Conservation (phyloP, 768 basidiomycete species). For the Tricholoma matsutake region DNA sequence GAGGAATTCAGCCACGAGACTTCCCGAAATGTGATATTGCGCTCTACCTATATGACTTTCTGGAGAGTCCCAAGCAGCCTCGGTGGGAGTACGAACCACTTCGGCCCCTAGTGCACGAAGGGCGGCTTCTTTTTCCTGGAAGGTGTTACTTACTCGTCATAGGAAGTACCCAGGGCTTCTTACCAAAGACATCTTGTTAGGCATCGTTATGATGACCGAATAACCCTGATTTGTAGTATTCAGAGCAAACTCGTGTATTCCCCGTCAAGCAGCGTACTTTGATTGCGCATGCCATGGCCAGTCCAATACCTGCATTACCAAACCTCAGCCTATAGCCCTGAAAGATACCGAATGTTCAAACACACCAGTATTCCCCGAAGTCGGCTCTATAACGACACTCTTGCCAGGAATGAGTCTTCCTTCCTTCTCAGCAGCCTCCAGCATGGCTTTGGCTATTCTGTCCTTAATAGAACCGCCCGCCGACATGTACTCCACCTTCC, state of each 20-base stretch:
- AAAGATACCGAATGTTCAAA: slow-evolving; percentile 2
- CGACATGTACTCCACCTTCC: slow-evolving; percentile 86
- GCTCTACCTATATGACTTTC: slow-evolving; percentile 89
- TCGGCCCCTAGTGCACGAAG: slow-evolving; percentile 91
- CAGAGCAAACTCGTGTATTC: slow-evolving; percentile 41
- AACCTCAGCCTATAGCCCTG: background rate
- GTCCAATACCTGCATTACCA: slow-evolving; percentile 68
- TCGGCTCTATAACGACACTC: slow-evolving; percentile 93
- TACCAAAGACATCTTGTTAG: slow-evolving; percentile 91
- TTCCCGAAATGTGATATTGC: slow-evolving; percentile 24
- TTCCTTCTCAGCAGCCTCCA: slow-evolving; percentile 88
- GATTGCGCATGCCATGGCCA: slow-evolving; percentile 91
- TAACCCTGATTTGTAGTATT: slow-evolving; percentile 90
- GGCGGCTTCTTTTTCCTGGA: slow-evolving; percentile 87
- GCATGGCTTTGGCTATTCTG: slow-evolving; percentile 94
- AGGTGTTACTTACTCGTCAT: background rate
- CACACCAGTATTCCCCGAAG: slow-evolving; percentile 90
- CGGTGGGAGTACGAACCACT: slow-evolving; percentile 90
- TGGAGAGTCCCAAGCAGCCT: slow-evolving; percentile 84
- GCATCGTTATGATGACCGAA: slow-evolving; percentile 85
- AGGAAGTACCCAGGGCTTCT: background rate
- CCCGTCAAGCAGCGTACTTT: slow-evolving; percentile 54
- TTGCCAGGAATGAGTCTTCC: slow-evolving; percentile 83
- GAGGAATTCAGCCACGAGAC: slow-evolving; percentile 85
- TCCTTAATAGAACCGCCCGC: slow-evolving; percentile 96